Evolutionary conservation across 23 red algal genomes (phyloP).

Genomic region (Gracilaria caudata): DNA sequence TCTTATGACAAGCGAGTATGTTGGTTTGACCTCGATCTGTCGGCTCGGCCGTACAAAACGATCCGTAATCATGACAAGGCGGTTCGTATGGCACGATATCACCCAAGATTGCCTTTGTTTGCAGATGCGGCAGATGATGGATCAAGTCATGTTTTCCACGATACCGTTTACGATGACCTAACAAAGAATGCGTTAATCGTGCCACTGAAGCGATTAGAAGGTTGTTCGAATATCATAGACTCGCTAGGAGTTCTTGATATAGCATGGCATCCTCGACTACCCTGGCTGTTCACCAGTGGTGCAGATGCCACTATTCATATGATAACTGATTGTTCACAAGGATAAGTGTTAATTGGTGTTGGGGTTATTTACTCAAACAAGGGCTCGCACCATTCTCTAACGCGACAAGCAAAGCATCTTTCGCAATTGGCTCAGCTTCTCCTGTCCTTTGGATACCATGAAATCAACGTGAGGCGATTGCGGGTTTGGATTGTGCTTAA

Average conservation of each 20-base stretch:
- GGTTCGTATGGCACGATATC: conserved; percentile 67
- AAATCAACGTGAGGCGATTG: conserved; percentile 56
- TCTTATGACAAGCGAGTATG: conserved; percentile 81
- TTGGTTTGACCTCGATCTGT: conserved; percentile 96
- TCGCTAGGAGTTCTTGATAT: conserved; percentile 74
- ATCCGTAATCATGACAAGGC: conserved; percentile 77
- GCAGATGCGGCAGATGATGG: conserved; percentile 85
- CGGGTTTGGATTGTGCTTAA: conserved; percentile 32
- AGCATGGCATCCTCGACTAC: conserved; percentile 91
- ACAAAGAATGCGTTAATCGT: conserved; percentile 92
- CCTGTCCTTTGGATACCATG: conserved; percentile 56
- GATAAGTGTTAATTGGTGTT: neutral
- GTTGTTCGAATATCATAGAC: conserved; percentile 41
- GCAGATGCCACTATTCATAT: conserved; percentile 72
- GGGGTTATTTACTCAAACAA: neutral
- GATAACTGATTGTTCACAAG: conserved; percentile 62
- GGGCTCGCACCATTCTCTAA: neutral
- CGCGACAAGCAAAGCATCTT: conserved; percentile 40
- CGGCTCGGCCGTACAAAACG: conserved; percentile 74
- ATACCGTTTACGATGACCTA: conserved; percentile 90
- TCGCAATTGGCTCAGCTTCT: conserved; percentile 42
- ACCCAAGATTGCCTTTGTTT: conserved; percentile 87
- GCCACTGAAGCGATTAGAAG: conserved; percentile 73
- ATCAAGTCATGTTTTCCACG: conserved; percentile 89
- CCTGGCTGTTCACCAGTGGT: conserved; percentile 85